phyloP scores from a whole-genome alignment of 306 rosid species.

The Fragaria nilgerrensis region DNA sequence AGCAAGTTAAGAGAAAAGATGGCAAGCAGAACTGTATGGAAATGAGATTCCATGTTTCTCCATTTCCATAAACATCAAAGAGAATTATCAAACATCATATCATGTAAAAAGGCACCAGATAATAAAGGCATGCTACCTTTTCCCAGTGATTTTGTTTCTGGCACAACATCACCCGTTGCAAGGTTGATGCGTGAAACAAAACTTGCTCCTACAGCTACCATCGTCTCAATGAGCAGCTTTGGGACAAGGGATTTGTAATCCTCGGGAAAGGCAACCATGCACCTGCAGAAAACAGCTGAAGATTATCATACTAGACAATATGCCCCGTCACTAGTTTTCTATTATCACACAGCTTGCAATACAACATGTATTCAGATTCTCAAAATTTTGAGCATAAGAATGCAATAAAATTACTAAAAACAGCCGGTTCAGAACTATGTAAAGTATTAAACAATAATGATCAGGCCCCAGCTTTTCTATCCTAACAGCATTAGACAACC shows the following conservation, averaged over 20 bases:
- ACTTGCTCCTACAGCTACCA: conserved; percentile 74
- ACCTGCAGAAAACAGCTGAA: conserved; percentile 56
- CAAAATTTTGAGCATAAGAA: neutral
- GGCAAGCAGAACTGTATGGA: neutral
- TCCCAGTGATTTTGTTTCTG: conserved; percentile 89
- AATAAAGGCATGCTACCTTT: conserved; percentile 57
- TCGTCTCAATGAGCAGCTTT: conserved; percentile 75
- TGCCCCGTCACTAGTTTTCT: neutral
- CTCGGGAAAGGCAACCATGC: conserved; percentile 85
- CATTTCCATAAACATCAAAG: neutral
- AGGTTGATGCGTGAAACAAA: conserved; percentile 81
- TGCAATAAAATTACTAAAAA: neutral
- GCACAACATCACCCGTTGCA: conserved; percentile 84
- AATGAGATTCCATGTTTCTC: neutral
- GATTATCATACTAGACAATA: conserved; percentile 11
- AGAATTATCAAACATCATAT: conserved; percentile 4
- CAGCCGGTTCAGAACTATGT: neutral
- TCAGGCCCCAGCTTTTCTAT: neutral
- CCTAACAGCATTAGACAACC: neutral
- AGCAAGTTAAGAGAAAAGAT: neutral
- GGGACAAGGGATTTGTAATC: conserved; percentile 85
- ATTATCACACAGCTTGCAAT: neutral
- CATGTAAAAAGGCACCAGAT: neutral
- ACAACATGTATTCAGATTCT: neutral
- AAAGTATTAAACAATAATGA: neutral